phyloP scores from a whole-genome alignment of 1,284 basidiomycete species.

The Mrakiaceae sp. region DNA sequence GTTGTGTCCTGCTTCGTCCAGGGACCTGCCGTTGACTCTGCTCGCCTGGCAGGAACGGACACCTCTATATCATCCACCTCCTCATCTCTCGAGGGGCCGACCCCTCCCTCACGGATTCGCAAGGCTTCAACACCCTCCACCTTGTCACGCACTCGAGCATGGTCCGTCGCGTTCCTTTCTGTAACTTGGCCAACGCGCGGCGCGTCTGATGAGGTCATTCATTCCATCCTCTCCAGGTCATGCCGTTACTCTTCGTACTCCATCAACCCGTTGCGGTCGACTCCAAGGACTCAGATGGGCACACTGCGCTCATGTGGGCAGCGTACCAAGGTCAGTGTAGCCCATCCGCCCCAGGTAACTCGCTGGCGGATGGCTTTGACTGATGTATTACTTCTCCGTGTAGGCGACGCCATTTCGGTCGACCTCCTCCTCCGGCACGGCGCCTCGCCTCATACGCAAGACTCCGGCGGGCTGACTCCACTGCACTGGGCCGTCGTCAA shows the following conservation, averaged over 20 bases:
- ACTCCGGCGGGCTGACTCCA: conserved; percentile 75
- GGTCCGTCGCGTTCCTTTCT: conserved; percentile 20
- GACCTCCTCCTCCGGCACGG: conserved; percentile 82
- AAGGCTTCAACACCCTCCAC: conserved; percentile 94
- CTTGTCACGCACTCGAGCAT: conserved; percentile 89
- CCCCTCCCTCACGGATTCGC: conserved; percentile 78
- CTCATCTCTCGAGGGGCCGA: conserved; percentile 82
- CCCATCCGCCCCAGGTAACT: background rate
- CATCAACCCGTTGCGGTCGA: conserved; percentile 85
- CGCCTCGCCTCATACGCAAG: conserved; percentile 61
- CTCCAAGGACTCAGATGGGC: conserved; percentile 78
- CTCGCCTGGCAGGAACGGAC: conserved; percentile 55
- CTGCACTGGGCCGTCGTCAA: conserved; percentile 99
- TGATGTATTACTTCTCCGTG: background rate
- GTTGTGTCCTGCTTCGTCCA: background rate
- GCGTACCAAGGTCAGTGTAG: conserved; percentile 59
- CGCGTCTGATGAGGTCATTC: too few species aligned
- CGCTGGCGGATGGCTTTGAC: background rate
- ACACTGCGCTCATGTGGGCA: conserved; percentile 97
- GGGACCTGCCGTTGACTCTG: conserved; percentile 1
- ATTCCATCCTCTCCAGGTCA: conserved; percentile 3
- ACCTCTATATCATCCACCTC: conserved; percentile 86
- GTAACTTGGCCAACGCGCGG: too few species aligned
- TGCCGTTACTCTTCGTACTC: conserved; percentile 34
- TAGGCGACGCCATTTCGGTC: conserved; percentile 85